A percentile compares a stretch with the other conserved stretches of the same genome.
Conservation (phyloP, 2,329 filamentous ascomycete species). For the Fusarium keratoplasticum region DNA sequence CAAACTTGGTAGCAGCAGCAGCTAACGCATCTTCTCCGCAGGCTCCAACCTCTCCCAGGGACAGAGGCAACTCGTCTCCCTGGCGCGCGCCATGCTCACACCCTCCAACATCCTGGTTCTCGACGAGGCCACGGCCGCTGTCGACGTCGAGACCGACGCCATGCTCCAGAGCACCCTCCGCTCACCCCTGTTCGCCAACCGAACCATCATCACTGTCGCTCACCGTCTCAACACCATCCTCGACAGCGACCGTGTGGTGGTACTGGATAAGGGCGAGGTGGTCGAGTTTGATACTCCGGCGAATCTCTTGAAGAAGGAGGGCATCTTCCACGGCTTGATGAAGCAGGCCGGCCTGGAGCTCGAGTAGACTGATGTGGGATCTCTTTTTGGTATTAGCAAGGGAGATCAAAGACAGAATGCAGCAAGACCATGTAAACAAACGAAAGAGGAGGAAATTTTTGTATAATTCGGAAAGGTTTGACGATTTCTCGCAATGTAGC, state of each 20-base stretch:
- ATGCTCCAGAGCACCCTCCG: conserved; percentile 74
- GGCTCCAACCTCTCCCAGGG: conserved; percentile 96
- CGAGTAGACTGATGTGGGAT: conserved; percentile 45
- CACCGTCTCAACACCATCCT: conserved; percentile 99
- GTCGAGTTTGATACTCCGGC: conserved; percentile 92
- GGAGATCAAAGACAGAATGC: neutral
- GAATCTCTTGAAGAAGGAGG: conserved; percentile 78
- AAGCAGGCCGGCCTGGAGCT: conserved; percentile 84
- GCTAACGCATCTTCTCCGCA: conserved; percentile 50
- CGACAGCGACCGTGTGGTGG: conserved; percentile 87
- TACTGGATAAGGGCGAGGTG: conserved; percentile 90
- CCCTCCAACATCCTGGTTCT: conserved; percentile 97
- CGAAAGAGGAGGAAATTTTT: conserved; percentile 18
- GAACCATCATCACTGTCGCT: conserved; percentile 98
- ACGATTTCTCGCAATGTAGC: neutral
- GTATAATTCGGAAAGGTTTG: conserved; percentile 3
- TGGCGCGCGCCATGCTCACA: conserved; percentile 92
- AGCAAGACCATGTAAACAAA: neutral
- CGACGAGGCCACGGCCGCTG: conserved; percentile 91
- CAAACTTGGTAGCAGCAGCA: conserved; percentile 2
- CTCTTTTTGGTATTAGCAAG: neutral
- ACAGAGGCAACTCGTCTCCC: conserved; percentile 91
- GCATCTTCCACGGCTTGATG: conserved; percentile 89
- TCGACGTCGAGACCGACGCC: conserved; percentile 76
- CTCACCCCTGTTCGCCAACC: conserved; percentile 80